These are phyloP conservation scores for Phytophthora nicotianae DNA, from an alignment of 352 stramenopile genomes.

Conservation along the genomic window DNA sequence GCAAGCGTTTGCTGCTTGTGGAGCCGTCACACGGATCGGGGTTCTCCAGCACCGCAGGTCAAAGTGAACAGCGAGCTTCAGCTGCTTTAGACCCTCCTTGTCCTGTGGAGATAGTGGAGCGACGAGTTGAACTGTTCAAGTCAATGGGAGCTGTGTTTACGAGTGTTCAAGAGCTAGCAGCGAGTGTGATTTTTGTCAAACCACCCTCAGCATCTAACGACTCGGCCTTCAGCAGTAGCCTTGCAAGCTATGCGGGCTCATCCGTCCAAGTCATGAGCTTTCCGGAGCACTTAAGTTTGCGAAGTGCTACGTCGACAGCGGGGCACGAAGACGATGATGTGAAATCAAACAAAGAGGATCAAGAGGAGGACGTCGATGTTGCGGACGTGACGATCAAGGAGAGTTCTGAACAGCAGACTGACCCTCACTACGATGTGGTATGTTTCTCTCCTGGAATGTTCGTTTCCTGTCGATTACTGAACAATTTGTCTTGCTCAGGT, in stretches of 20 bases:
- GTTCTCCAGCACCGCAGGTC: conserved; percentile 59
- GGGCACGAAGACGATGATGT: conserved; percentile 26
- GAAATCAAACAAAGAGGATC: conserved; percentile 23
- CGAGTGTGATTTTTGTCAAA: conserved; percentile 86
- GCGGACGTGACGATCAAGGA: conserved; percentile 26
- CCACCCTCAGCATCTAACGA: conserved; percentile 56
- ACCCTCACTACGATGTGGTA: conserved; percentile 26
- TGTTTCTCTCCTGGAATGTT: background rate
- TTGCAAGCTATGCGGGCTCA: conserved; percentile 57
- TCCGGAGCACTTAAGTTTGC: conserved; percentile 70
- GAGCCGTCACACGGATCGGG: conserved; percentile 54
- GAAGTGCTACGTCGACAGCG: conserved; percentile 19
- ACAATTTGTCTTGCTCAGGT: conserved; percentile 14
- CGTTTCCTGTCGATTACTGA: conserved; percentile 7
- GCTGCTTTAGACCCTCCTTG: conserved; percentile 10
- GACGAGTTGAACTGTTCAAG: conserved; percentile 63
- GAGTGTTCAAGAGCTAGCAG: conserved; percentile 81
- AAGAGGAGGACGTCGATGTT: conserved; percentile 10
- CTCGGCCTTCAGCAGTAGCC: conserved; percentile 66
- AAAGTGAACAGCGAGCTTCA: conserved; percentile 47
- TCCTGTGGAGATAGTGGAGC: conserved; percentile 48
- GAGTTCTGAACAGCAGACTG: conserved; percentile 22
- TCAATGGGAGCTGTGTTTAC: conserved; percentile 70
- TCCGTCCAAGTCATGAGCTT: conserved; percentile 64
- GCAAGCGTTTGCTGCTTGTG: conserved; percentile 66